Conservation (phyloP, 768 basidiomycete genomes). For the Calocybe cyanea region DNA sequence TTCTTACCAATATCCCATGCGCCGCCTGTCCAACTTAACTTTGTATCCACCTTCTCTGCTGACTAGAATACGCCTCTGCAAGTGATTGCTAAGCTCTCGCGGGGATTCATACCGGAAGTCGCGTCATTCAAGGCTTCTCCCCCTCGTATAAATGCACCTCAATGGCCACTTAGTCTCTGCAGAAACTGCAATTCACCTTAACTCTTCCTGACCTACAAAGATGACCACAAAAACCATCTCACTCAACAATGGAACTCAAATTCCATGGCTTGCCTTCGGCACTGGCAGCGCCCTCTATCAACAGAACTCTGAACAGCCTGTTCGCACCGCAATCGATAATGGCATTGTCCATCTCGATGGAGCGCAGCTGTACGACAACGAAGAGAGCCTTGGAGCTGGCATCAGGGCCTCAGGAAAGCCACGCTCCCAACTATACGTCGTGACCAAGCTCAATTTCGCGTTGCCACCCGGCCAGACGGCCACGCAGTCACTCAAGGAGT, state of each 20-base stretch:
- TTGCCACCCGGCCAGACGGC: slow-evolving; percentile 43
- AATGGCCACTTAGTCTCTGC: too few species aligned
- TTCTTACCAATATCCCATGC: neutral
- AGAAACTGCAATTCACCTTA: too few species aligned
- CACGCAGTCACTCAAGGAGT: slow-evolving; percentile 43
- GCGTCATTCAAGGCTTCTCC: too few species aligned
- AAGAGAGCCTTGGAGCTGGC: slow-evolving; percentile 47
- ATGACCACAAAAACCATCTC: slow-evolving; percentile 26
- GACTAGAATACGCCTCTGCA: too few species aligned
- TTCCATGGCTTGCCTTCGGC: slow-evolving; percentile 61
- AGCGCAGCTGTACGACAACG: slow-evolving; percentile 59
- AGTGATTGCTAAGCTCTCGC: too few species aligned
- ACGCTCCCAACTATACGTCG: slow-evolving; percentile 56
- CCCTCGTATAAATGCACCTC: too few species aligned
- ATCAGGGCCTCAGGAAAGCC: slow-evolving; percentile 47
- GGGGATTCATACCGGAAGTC: too few species aligned
- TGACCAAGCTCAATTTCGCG: slow-evolving; percentile 48
- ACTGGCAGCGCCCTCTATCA: slow-evolving; percentile 52
- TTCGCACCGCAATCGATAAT: slow-evolving; percentile 46
- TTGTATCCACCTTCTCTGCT: neutral
- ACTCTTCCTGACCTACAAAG: slow-evolving; percentile 2
- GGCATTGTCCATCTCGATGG: slow-evolving; percentile 62
- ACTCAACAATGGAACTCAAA: slow-evolving; percentile 51
- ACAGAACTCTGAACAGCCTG: slow-evolving; percentile 38
- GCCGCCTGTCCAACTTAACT: neutral